phyloP scores from a whole-genome alignment of 73 alveolate species.

The Paramecium bursaria region DNA sequence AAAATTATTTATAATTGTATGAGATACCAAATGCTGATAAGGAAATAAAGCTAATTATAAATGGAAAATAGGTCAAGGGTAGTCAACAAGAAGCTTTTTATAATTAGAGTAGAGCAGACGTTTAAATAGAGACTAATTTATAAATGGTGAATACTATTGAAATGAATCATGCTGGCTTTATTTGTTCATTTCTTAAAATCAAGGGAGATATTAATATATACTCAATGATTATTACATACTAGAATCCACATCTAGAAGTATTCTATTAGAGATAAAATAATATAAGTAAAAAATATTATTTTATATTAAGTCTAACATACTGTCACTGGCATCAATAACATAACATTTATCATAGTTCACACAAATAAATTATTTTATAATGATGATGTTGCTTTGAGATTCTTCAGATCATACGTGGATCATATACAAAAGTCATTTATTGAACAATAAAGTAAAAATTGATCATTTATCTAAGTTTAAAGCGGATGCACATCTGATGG shows the following conservation, averaged over 20 bases:
- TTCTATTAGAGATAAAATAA: neutral
- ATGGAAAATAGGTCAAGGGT: neutral
- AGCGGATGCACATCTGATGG: neutral
- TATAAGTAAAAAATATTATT: neutral
- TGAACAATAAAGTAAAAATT: neutral
- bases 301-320: neutral
- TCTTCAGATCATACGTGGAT: slow-evolving; percentile 39
- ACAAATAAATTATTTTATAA: neutral
- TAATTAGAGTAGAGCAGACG: neutral
- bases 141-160: neutral
- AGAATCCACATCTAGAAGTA: slow-evolving; percentile 22
- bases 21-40: neutral
- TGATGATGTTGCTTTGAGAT: neutral
- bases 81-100: slow-evolving; percentile 27
- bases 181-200: slow-evolving; percentile 37
- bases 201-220: neutral
- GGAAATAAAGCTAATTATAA: neutral
- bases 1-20: neutral
- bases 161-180: slow-evolving; percentile 60
- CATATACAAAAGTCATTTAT: slow-evolving; percentile 25
- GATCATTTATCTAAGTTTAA: neutral
- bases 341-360: slow-evolving; percentile 13
- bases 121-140: neutral
- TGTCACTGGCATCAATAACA: neutral
- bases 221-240: slow-evolving; percentile 18